A percentile compares a stretch with the other conserved stretches of the same genome.
Conservation (phyloP, 2,329 filamentous ascomycete species). For the Fusarium ambrosium region DNA sequence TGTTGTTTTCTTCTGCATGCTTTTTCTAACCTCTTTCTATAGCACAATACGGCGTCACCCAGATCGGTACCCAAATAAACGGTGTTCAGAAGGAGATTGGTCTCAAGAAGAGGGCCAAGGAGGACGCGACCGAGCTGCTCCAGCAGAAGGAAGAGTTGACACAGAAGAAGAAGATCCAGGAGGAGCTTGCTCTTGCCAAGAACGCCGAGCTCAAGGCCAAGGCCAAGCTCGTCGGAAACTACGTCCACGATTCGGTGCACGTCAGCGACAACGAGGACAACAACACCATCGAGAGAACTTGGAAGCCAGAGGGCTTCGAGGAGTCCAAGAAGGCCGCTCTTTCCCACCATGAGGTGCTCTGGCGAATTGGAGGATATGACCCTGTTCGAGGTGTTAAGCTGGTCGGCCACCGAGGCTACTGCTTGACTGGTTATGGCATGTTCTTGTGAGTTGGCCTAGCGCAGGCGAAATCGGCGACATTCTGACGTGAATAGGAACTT, state of each 20-base stretch:
- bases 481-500: slow-evolving; percentile 69
- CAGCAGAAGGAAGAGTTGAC: slow-evolving; percentile 82
- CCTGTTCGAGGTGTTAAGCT: slow-evolving; percentile 93
- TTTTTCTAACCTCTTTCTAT: slow-evolving; percentile 25
- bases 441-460: slow-evolving; percentile 67
- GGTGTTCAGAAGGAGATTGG: slow-evolving; percentile 91
- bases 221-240: slow-evolving; percentile 79
- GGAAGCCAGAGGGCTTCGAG: slow-evolving; percentile 81
- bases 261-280: slow-evolving; percentile 89
- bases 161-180: slow-evolving; percentile 84
- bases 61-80: slow-evolving; percentile 89
- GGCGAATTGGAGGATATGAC: slow-evolving; percentile 90
- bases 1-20: background rate
- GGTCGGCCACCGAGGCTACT: slow-evolving; percentile 95
- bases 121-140: slow-evolving; percentile 85
- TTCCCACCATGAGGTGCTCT: slow-evolving; percentile 95
- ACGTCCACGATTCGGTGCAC: slow-evolving; percentile 88
- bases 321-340: slow-evolving; percentile 83
- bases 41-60: slow-evolving; percentile 81
- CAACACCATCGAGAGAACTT: slow-evolving; percentile 82
- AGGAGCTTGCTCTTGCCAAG: slow-evolving; percentile 82
- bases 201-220: slow-evolving; percentile 80
- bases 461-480: background rate
- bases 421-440: slow-evolving; percentile 88
- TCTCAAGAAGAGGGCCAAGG: slow-evolving; percentile 93